Evolutionary conservation across 2,329 filamentous ascomycete genomes (phyloP), one percentile per base, ranked within the genome.

Genomic region (Aspergillus calidoustus): DNA sequence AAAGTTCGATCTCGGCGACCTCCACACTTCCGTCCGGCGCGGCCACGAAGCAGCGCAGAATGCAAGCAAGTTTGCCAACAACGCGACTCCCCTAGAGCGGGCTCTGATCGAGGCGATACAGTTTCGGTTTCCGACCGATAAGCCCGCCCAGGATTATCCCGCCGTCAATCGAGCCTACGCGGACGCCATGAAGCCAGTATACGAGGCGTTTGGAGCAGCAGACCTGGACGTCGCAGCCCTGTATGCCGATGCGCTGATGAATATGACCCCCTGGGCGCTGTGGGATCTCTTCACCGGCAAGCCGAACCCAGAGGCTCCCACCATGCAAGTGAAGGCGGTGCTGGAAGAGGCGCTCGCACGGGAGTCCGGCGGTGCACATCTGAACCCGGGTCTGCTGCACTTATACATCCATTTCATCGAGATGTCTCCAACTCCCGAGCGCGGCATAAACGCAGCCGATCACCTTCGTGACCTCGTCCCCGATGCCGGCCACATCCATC

Each of bases 371-470:
- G 72, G 80, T 6, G 66, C 77, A 1, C 91, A 95, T 68, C 34
- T 38, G 7, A 38, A 38, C 34, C 87, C 90, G 0, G 91, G 89
- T 0, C 76, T 92, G 0, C 80, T 91, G 1, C 90, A 93, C 72
- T 77, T 92, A 44, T 92, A 92, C 73, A 89, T 92, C 31, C 89
- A 92, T 67, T 81, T 91, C 5, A 89, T 91, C 82, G 90, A 92
- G 70, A 91, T 92, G 89, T 91, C 89, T 0, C 77, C 80, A 0
- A 82, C 78, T 0, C 89, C 89, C 0, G 89, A 91, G 69, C 71
- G 74, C 1, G 90, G 87, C 1, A 71, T 91, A 9, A 79, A 83
- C 0, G 80, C 84, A 0, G 89, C 89, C 13, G 83, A 92, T 69
- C 79, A 64, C 25, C 80, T 92, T 13, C 86, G 89, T 19, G 81